Percentiles rank a stretch among this genome's conserved stretches.
These are phyloP conservation scores for Vachellia pachyceras DNA, from an alignment of 306 rosid genomes.

Conservation along the genomic window DNA sequence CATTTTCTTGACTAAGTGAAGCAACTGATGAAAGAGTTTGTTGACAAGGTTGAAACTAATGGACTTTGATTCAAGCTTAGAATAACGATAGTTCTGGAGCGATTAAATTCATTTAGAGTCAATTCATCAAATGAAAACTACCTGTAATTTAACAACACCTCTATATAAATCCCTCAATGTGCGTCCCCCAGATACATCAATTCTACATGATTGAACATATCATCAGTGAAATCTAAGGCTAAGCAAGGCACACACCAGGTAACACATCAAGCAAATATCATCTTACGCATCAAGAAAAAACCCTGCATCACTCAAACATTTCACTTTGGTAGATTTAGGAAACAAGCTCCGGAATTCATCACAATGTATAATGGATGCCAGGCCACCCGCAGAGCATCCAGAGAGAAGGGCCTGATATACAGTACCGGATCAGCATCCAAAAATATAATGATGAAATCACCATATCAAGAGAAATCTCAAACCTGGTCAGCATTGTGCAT, in stretches of 20 bases:
- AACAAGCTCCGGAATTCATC: conserved; percentile 74
- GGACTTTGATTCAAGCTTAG: conserved; percentile 13
- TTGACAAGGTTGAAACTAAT: conserved; percentile 21
- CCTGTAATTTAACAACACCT: conserved; percentile 87
- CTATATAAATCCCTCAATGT: conserved; percentile 73
- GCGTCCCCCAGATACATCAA: conserved; percentile 82
- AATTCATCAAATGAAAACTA: conserved; percentile 36
- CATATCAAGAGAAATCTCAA: conserved; percentile 34
- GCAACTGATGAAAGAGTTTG: conserved; percentile 25
- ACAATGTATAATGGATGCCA: conserved; percentile 88
- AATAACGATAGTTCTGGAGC: not conserved
- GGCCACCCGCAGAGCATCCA: conserved; percentile 97
- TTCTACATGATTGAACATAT: conserved; percentile 57
- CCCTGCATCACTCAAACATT: conserved; percentile 92
- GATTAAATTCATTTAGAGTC: not conserved
- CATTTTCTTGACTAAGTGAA: conserved; percentile 20
- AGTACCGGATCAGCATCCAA: conserved; percentile 25
- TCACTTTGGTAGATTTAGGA: conserved; percentile 69
- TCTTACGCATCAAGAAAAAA: conserved; percentile 83
- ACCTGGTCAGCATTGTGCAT: conserved; percentile 82
- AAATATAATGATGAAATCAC: not conserved
- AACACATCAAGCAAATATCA: conserved; percentile 30
- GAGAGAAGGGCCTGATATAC: conserved; percentile 76
- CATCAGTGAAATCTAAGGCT: conserved; percentile 35
- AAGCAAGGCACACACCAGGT: conserved; percentile 15